Conservation (phyloP, 2,329 filamentous ascomycete species). For the Mollisia scopiformis region DNA sequence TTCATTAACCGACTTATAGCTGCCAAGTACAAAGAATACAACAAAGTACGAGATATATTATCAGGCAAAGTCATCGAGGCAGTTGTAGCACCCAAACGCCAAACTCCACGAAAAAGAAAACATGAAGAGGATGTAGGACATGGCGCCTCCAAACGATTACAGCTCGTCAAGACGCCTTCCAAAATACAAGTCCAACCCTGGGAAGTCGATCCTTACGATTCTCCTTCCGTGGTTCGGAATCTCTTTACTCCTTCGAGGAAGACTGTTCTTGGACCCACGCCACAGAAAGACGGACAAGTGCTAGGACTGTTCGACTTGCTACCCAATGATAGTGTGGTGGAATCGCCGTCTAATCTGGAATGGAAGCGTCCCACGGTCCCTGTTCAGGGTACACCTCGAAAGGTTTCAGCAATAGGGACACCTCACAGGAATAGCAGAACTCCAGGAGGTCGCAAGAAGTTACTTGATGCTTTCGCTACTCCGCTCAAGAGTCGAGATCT, state of each 20-base stretch:
- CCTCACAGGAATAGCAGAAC: conserved; percentile 39
- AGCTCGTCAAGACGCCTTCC: conserved; percentile 44
- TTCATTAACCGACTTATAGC: conserved; percentile 21
- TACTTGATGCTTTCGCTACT: conserved; percentile 66
- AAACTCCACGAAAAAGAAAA: conserved; percentile 42
- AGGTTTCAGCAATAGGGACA: conserved; percentile 16
- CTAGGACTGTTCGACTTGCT: conserved; percentile 78
- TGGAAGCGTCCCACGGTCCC: conserved; percentile 28
- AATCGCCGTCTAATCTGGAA: conserved; percentile 29
- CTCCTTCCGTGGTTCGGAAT: conserved; percentile 59
- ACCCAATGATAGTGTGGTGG: conserved; percentile 50
- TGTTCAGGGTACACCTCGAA: conserved; percentile 44
- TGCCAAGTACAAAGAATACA: conserved; percentile 76
- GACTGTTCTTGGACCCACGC: conserved; percentile 74
- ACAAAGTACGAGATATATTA: conserved; percentile 63
- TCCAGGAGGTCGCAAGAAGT: conserved; percentile 59
- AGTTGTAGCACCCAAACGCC: conserved; percentile 27
- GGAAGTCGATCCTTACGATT: conserved; percentile 51
- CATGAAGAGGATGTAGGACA: conserved; percentile 40
- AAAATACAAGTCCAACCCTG: conserved; percentile 41
- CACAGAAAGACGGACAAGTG: conserved; percentile 76
- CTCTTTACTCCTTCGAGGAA: conserved; percentile 63
- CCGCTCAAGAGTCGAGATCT: conserved; percentile 56
- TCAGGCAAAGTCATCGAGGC: conserved; percentile 51
- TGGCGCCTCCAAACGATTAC: conserved; percentile 57